Conservation (phyloP, 2,329 filamentous ascomycete genomes). For the Talaromyces funiculosus region DNA sequence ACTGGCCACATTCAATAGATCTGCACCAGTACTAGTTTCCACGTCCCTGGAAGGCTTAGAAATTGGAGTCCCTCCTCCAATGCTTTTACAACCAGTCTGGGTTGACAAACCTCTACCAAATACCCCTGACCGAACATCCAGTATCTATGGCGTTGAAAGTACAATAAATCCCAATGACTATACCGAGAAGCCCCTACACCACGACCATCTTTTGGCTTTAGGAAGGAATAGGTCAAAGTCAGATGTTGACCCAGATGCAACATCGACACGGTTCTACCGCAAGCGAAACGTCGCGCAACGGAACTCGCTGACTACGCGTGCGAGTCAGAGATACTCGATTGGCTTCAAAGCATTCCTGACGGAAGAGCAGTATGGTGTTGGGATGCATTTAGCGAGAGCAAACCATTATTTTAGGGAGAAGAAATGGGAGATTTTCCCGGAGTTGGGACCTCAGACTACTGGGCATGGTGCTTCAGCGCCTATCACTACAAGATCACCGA, state of each 20-base stretch:
- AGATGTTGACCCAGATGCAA: background rate
- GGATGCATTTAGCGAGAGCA: constrained; percentile 20
- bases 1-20: constrained; percentile 18
- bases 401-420: constrained; percentile 38
- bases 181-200: background rate
- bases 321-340: constrained; percentile 10
- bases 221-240: background rate
- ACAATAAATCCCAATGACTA: background rate
- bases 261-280: background rate
- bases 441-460: constrained; percentile 28
- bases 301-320: background rate
- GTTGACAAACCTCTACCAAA: constrained; percentile 14
- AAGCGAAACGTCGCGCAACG: background rate
- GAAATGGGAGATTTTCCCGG: constrained; percentile 39
- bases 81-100: constrained; percentile 21
- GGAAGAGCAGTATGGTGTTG: constrained; percentile 24
- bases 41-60: constrained; percentile 35
- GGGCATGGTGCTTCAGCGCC: background rate
- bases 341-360: constrained; percentile 19
- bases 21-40: constrained; percentile 30
- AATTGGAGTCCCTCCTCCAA: constrained; percentile 28
- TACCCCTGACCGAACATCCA: constrained; percentile 9
- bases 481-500: background rate
- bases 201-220: background rate
- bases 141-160: constrained; percentile 13